Base-by-base conservation (phyloP, 768 basidiomycete species). In the Lentinula guzmanii region DNA sequence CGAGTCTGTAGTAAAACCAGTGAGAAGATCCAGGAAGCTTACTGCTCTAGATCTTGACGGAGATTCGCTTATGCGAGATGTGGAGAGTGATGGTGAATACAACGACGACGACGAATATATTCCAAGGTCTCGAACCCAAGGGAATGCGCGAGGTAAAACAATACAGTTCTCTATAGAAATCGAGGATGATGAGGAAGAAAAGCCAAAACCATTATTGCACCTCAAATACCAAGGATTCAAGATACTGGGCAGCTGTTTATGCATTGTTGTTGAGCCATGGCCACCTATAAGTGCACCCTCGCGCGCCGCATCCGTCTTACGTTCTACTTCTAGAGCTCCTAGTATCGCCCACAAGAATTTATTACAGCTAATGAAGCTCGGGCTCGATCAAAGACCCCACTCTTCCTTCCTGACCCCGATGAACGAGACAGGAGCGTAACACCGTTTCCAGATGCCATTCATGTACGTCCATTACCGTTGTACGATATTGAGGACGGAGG, bases 201-300 rank as follows among this genome's bases (percentile, higher is more conserved):
- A 93, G 66, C 89, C 87, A 11, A 90, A 92, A 67, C 86, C 89
- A 5, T 64, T 80, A 34, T 74, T 92, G 37, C 79, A 82, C 59
- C 79, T 93, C 39, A 80, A 71, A 58, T 93, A 90, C 65, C 81
- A 82, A 65, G 87, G 89, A 11, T 91, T 91, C 71, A 79, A 74
- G 57, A 85, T 92, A 52, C 81, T 83, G 61, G 87, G 86, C 0
- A 82, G 84, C 58, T 91, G 89, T 70, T 79, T 94, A 16, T 91
- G 89, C 68, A 80, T 94, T 39, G 87, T 94, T 24, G 85, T 93
- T 15, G 92, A 94, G 69, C 93, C 92, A 15, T 91, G 85, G 79
- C 87, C 89, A 4, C 74, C 82, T 13, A 68, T 85, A 1, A 75
- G 71, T 42, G 68, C 69, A 11, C 71, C 69, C 15, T 73, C 79